Percentiles rank a stretch among this genome's conserved stretches.
Evolutionary conservation across 2,329 filamentous ascomycete genomes (phyloP).

Genomic region (Aspergillus costaricaensis): DNA sequence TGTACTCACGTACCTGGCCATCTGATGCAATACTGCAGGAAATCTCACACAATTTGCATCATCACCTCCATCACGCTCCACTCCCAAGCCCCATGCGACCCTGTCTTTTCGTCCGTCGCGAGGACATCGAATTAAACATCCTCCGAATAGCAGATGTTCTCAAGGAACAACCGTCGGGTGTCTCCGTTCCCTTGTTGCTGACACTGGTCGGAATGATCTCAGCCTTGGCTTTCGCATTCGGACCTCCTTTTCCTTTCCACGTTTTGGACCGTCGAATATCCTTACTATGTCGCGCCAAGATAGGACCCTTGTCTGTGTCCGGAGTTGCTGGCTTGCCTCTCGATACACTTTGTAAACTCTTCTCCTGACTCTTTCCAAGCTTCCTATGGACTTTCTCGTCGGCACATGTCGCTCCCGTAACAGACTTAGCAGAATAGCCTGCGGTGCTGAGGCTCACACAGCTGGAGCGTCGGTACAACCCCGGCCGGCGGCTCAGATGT

Average conservation of each 20-base stretch:
- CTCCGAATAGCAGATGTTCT: conserved; percentile 19
- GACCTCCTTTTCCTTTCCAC: conserved; percentile 8
- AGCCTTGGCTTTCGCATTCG: conserved; percentile 3
- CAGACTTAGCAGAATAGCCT: not conserved
- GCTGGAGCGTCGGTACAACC: conserved; percentile 71
- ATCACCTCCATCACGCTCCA: conserved; percentile 22
- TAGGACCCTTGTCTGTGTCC: conserved; percentile 9
- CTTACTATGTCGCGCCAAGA: conserved; percentile 2
- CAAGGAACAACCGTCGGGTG: conserved; percentile 4
- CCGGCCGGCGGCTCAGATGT: conserved; percentile 77
- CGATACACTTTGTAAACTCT: not conserved
- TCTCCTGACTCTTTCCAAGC: not conserved
- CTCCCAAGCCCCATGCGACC: conserved; percentile 14
- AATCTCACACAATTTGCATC: conserved; percentile 13
- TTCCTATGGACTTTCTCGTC: conserved; percentile 3
- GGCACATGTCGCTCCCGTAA: not conserved
- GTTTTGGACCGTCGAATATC: conserved; percentile 15
- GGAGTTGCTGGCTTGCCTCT: conserved; percentile 1
- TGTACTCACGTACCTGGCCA: not conserved
- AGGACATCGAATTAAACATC: conserved; percentile 25
- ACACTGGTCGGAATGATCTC: not conserved
- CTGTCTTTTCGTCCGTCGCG: conserved; percentile 16
- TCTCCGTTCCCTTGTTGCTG: conserved; percentile 6
- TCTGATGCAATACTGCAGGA: conserved; percentile 16
- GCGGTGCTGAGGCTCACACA: conserved; percentile 46